Evolutionary conservation across 1,284 basidiomycete species (phyloP), one percentile per base, ranked within the genome.

Genomic region (Rhodofomes roseus): DNA sequence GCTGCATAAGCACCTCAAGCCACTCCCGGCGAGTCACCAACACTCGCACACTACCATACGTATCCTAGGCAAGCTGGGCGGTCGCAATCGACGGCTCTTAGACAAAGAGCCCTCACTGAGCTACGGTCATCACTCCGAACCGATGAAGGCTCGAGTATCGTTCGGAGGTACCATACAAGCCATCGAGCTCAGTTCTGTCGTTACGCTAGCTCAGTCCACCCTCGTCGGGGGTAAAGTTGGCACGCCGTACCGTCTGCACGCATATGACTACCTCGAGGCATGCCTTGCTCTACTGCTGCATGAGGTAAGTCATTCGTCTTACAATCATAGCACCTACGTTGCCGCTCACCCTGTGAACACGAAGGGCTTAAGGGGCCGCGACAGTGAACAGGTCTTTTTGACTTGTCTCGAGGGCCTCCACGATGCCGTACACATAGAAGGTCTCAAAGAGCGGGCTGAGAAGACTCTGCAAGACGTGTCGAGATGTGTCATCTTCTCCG

Each of bases 51-150:
- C 93, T 11, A 96, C 96, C 3, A 93, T 98, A 70, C 92, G 97
- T 46, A 98, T 99, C 60, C 80, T 99, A 5, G 97, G 97, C 54
- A 99, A 99, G 75, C 81, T 99, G 20, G 98, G 97, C 18, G 97
- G 98, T 0, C 81, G 97, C 36, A 99, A 99, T 73, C 84, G 98
- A 40, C 86, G 91, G 43, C 81, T 98, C 59, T 80, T 97, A 63
- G 86, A 90, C 61, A 91, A 92, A 61, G 93, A 96, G 53, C 90
- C 92, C 3, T 72, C 84, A 39, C 77, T 99, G 51, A 81, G 85
- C 41, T 97, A 90, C 73, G 82, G 81, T 23, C 79, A 87, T 52
- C 81, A 85, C 61, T 85, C 89, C 0, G 85, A 90, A 54, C 79
- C 87, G 2, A 84, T 92, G 5, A 86, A 83, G 60, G 77, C 93